These are phyloP conservation scores for Ustilago esculenta DNA, from an alignment of 1,284 basidiomycete genomes.

Conservation along the genomic window DNA sequence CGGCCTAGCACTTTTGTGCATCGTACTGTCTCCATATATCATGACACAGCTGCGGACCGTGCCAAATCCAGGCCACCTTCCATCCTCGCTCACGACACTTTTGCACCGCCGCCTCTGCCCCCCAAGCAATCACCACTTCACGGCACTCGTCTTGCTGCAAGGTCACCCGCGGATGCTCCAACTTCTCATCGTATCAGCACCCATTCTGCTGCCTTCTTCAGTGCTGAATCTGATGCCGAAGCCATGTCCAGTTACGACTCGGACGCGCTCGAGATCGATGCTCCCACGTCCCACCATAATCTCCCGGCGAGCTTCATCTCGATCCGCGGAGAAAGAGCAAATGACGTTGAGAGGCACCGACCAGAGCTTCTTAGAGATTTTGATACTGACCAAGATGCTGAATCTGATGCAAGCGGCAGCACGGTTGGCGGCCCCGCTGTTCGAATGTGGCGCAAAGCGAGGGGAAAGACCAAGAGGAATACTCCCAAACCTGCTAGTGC, in stretches of 20 bases:
- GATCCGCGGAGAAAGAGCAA: background rate
- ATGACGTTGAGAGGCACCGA: conserved; percentile 34
- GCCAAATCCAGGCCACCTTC: conserved; percentile 11
- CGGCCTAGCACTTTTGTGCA: conserved; percentile 14
- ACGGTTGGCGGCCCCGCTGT: conserved; percentile 52
- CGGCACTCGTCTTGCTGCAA: background rate
- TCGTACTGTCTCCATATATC: conserved; percentile 26
- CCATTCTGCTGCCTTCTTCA: conserved; percentile 46
- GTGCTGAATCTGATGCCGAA: conserved; percentile 32
- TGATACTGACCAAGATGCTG: conserved; percentile 19
- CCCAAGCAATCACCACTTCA: conserved; percentile 21
- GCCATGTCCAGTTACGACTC: conserved; percentile 38
- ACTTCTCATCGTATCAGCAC: conserved; percentile 27
- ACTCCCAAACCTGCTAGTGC: background rate
- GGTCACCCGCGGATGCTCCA: background rate
- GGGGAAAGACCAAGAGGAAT: conserved; percentile 45
- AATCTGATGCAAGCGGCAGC: conserved; percentile 48
- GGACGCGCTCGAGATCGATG: conserved; percentile 22
- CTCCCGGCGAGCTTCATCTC: conserved; percentile 21
- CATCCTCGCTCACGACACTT: conserved; percentile 45
- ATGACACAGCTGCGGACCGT: conserved; percentile 14
- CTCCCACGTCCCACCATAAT: conserved; percentile 14
- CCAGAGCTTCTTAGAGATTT: conserved; percentile 47
- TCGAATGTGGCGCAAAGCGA: conserved; percentile 48
- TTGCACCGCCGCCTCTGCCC: conserved; percentile 55